Conservation (phyloP, 164 flowering plant species). For the Magnolia kwangsiensis region DNA sequence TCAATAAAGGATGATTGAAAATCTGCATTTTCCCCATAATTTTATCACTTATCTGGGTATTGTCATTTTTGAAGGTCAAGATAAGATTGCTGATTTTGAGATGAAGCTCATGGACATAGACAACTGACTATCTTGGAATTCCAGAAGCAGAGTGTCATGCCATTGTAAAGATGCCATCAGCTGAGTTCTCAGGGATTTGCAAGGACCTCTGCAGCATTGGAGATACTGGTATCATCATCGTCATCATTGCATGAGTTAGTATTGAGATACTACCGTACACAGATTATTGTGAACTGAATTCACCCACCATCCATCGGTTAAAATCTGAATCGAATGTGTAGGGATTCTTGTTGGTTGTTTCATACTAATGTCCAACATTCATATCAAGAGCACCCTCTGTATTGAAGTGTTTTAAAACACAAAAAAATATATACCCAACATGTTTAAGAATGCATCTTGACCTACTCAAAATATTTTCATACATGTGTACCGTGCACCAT, state of each 20-base stretch:
- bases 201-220: slow-evolving; percentile 80
- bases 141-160: slow-evolving; percentile 92
- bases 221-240: slow-evolving; percentile 56
- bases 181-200: slow-evolving; percentile 82
- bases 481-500: too few species aligned
- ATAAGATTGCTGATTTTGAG: slow-evolving; percentile 80
- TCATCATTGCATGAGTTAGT: background rate
- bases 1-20: too few species aligned
- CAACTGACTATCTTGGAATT: slow-evolving; percentile 88
- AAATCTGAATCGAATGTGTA: background rate
- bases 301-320: too few species aligned
- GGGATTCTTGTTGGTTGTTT: background rate
- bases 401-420: too few species aligned
- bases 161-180: slow-evolving; percentile 78
- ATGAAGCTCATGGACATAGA: slow-evolving; percentile 97
- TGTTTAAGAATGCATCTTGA: too few species aligned
- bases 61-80: slow-evolving; percentile 41
- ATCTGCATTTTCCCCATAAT: too few species aligned
- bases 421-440: too few species aligned
- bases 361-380: too few species aligned
- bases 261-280: too few species aligned
- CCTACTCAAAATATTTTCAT: too few species aligned
- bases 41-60: background rate
- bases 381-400: too few species aligned
- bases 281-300: too few species aligned